phyloP scores from a whole-genome alignment of 1,284 basidiomycete species.

The Pseudozyma sp. region DNA sequence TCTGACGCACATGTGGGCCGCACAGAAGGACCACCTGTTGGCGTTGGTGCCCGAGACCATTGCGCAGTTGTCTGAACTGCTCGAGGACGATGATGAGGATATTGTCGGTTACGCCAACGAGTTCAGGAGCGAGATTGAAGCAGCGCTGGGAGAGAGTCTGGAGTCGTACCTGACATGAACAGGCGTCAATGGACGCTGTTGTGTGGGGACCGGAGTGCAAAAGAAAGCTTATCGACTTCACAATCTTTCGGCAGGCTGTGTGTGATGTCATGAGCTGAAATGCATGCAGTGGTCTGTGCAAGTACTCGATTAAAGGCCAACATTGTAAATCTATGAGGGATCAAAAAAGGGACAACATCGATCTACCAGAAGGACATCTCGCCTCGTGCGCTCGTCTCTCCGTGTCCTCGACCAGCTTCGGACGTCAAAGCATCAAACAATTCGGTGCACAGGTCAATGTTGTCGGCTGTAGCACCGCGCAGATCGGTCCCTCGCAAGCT shows the following conservation, averaged over 20 bases:
- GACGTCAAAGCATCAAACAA: conserved; percentile 23
- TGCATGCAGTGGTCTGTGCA: too few species aligned
- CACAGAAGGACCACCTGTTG: conserved; percentile 73
- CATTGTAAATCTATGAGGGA: too few species aligned
- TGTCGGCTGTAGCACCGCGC: conserved; percentile 30
- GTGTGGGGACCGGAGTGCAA: neutral
- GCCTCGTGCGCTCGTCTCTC: neutral
- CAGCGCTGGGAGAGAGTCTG: conserved; percentile 69
- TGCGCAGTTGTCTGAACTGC: conserved; percentile 71
- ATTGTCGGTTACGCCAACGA: conserved; percentile 70
- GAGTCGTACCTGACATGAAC: conserved; percentile 67
- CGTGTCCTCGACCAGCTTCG: neutral
- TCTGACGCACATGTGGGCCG: conserved; percentile 79
- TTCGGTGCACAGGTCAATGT: conserved; percentile 18
- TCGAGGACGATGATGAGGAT: conserved; percentile 71
- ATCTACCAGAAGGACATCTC: conserved; percentile 35
- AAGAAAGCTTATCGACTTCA: neutral
- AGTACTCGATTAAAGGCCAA: too few species aligned
- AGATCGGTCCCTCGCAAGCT: conserved; percentile 23
- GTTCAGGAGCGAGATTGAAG: conserved; percentile 70
- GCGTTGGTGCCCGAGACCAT: conserved; percentile 72
- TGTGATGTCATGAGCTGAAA: too few species aligned
- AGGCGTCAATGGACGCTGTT: too few species aligned
- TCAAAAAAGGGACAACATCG: too few species aligned
- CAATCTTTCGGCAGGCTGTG: too few species aligned